Base-by-base conservation (phyloP, 441 rosid genomes). In the Gossypium lobatum region DNA sequence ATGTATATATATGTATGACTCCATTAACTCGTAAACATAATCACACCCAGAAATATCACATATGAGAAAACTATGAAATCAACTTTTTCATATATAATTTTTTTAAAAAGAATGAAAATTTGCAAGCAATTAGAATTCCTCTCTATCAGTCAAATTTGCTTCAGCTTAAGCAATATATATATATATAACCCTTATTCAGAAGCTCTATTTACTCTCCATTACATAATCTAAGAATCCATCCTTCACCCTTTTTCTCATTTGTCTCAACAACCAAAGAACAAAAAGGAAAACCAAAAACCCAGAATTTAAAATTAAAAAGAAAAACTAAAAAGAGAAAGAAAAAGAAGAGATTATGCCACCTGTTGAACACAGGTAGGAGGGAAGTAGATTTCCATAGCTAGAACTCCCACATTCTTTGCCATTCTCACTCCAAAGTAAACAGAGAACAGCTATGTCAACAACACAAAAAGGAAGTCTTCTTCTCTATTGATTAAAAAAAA, bases 341-440 rank as follows among this genome's bases (percentile, higher is more conserved):
- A 58, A 2, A 31, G 64, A 58, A 11, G 45, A 46, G 11, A 52
- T 17, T 16, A 70, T 10, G 55, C 67, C 20, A 88, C 99, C 97
- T 93, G 99, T 75, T 87, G 94, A 83, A 93, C 86, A 80, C 90
- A 95, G 73, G 94, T 86, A n/a, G 97, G 97, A 83, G 99, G 99
- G 84, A 93, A 95, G 78, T 93, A 95, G 82, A 93, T 88, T 61
- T 95, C 96, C 87, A 93, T 75, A 70, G 98, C 98, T 60, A 92
- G 87, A 77, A 93, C 87, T 74, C 97, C 99, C 58, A 93, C 99
- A 85, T 91, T 92, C 91, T 88, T 93, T 37, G 94, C 90, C 99
- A 95, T 95, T 80, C 48, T 37, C 25, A 2, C 13, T 23, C 26
- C 25, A 13, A 16, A 65, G 8, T 9, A 65, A 17, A 10, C 42